Evolutionary conservation across 768 basidiomycete species (phyloP).

Genomic region (Pulveroboletus sp.): DNA sequence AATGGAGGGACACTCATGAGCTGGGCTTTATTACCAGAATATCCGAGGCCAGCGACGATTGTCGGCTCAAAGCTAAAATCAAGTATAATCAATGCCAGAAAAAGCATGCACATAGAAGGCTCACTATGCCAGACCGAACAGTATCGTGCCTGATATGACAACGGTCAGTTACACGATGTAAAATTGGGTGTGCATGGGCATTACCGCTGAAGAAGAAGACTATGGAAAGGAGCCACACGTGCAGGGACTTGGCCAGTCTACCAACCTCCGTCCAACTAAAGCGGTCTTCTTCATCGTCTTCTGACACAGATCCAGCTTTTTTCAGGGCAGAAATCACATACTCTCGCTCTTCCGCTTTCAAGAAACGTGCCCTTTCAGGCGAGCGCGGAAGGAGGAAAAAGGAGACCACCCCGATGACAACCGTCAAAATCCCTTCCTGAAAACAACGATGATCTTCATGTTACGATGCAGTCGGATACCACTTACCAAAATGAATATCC

Average conservation of each 20-base stretch:
- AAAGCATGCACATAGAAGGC: conserved; percentile 37
- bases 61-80: conserved; percentile 27
- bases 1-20: conserved; percentile 37
- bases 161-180: conserved; percentile 1
- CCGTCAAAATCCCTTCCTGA: no score
- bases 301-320: conserved; percentile 29
- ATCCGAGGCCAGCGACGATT: conserved; percentile 60
- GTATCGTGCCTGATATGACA: conserved; percentile 11
- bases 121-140: conserved; percentile 23
- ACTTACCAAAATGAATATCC: no score
- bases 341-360: conserved; percentile 46
- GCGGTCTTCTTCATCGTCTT: conserved; percentile 40
- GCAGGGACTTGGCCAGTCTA: conserved; percentile 46
- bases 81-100: conserved; percentile 37
- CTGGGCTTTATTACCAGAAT: conserved; percentile 40
- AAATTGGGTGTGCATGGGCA: conserved; percentile 10
- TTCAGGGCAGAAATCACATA: conserved; percentile 36
- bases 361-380: conserved; percentile 44
- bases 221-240: conserved; percentile 45
- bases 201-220: conserved; percentile 52
- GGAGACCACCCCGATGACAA: no score
- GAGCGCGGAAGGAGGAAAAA: conserved; percentile 48
- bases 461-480: no score
- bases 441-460: no score
- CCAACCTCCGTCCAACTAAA: conserved; percentile 59